Conservation (phyloP, 2,329 filamentous ascomycete genomes). For the Penicillium corylophilum region DNA sequence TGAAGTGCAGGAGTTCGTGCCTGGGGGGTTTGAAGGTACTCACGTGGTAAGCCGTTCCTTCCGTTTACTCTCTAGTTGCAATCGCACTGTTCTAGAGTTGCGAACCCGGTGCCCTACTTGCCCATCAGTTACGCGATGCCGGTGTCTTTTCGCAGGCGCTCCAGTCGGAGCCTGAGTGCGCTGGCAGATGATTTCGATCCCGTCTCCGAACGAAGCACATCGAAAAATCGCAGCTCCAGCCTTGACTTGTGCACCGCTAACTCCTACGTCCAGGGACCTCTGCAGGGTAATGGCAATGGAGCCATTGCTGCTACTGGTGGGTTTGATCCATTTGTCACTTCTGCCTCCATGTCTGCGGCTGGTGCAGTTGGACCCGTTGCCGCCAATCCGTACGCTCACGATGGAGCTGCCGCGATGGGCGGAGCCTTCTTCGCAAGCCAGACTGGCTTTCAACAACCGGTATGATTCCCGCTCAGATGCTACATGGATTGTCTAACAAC, state of each 20-base stretch:
- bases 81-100: neutral
- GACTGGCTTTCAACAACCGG: constrained; percentile 63
- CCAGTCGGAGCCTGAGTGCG: constrained; percentile 21
- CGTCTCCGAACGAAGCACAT: neutral
- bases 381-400: constrained; percentile 76
- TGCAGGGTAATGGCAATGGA: constrained; percentile 51
- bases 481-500: constrained; percentile 1
- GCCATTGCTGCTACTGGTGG: constrained; percentile 50
- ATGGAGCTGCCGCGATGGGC: constrained; percentile 57
- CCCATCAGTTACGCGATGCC: constrained; percentile 1
- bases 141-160: constrained; percentile 7
- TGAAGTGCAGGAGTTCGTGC: constrained; percentile 53
- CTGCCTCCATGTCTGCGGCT: constrained; percentile 54
- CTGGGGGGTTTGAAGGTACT: constrained; percentile 52
- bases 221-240: constrained; percentile 12
- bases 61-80: constrained; percentile 2
- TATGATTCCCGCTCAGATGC: constrained; percentile 35
- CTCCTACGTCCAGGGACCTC: constrained; percentile 26
- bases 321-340: constrained; percentile 65
- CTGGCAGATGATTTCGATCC: constrained; percentile 25
- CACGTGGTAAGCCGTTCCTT: constrained; percentile 47
- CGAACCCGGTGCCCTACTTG: neutral
- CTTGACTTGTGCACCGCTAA: constrained; percentile 18
- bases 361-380: constrained; percentile 47
- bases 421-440: constrained; percentile 65